Percentiles rank a stretch among this genome's conserved stretches.
Conservation (phyloP, 768 basidiomycete species). For the Tricholoma furcatifolium region DNA sequence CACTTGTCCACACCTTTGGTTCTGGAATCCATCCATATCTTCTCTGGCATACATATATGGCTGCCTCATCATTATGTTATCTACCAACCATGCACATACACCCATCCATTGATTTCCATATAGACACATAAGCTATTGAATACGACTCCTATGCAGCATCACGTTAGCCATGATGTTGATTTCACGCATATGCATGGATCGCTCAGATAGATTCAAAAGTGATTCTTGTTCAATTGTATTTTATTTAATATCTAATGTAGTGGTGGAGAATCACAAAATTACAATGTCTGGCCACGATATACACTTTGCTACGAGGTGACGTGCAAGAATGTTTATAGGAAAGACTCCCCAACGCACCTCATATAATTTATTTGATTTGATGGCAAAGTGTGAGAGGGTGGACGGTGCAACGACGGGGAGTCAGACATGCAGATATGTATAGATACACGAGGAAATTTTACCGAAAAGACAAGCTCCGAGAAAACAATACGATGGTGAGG, state of each 20-base stretch:
- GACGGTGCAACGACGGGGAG: not conserved
- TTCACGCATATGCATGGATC: too few species aligned
- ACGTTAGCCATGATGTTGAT: too few species aligned
- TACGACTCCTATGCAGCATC: too few species aligned
- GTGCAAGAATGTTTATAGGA: not conserved
- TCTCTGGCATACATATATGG: not conserved
- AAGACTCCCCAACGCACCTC: not conserved
- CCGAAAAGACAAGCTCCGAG: not conserved
- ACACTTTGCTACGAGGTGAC: too few species aligned
- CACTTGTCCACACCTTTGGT: not conserved
- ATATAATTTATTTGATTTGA: not conserved
- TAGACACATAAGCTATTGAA: not conserved
- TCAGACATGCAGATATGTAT: constrained; percentile 8
- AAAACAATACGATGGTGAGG: not conserved
- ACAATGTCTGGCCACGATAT: too few species aligned
- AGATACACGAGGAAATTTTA: constrained; percentile 12
- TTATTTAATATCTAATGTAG: too few species aligned
- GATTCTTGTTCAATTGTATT: not conserved
- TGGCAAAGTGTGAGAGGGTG: not conserved
- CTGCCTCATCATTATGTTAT: not conserved
- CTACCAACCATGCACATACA: not conserved
- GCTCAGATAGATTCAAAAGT: not conserved
- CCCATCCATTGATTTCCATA: not conserved
- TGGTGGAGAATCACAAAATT: too few species aligned
- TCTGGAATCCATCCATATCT: not conserved